These are phyloP conservation scores for Fraxinus velutina DNA, from an alignment of 305 asterid species.

Conservation along the genomic window DNA sequence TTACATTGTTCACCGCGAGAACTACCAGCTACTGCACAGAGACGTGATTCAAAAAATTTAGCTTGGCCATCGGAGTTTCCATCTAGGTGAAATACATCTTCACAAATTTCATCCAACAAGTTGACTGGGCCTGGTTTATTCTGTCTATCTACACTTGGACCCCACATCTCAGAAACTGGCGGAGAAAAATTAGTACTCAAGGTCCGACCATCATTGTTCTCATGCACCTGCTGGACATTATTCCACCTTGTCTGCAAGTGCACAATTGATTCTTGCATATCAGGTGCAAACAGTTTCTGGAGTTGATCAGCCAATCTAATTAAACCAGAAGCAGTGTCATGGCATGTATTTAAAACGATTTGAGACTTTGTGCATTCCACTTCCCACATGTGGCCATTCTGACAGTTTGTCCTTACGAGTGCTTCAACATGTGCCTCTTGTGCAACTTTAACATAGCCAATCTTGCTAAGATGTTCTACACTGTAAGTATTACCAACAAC, in stretches of 20 bases:
- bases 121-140: conserved; percentile 40
- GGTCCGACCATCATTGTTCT: conserved; percentile 34
- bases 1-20: conserved; percentile 35
- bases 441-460: conserved; percentile 89
- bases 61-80: conserved; percentile 46
- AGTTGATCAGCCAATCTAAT: conserved; percentile 71
- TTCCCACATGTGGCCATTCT: conserved; percentile 68
- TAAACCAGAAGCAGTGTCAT: conserved; percentile 72
- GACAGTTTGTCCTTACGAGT: conserved; percentile 56
- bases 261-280: conserved; percentile 67
- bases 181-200: conserved; percentile 37
- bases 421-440: conserved; percentile 71
- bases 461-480: conserved; percentile 61
- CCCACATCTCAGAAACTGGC: conserved; percentile 38
- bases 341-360: conserved; percentile 66
- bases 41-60: conserved; percentile 42
- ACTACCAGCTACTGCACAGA: conserved; percentile 34
- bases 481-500: conserved; percentile 41
- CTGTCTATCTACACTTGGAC: conserved; percentile 35
- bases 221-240: conserved; percentile 56
- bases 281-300: conserved; percentile 86
- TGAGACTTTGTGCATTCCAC: conserved; percentile 72
- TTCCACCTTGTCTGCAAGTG: conserved; percentile 98
- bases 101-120: conserved; percentile 84
- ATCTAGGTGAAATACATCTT: conserved; percentile 69